Evolutionary conservation across 768 basidiomycete genomes (phyloP).

Genomic region (Guyanaporus albipodus): DNA sequence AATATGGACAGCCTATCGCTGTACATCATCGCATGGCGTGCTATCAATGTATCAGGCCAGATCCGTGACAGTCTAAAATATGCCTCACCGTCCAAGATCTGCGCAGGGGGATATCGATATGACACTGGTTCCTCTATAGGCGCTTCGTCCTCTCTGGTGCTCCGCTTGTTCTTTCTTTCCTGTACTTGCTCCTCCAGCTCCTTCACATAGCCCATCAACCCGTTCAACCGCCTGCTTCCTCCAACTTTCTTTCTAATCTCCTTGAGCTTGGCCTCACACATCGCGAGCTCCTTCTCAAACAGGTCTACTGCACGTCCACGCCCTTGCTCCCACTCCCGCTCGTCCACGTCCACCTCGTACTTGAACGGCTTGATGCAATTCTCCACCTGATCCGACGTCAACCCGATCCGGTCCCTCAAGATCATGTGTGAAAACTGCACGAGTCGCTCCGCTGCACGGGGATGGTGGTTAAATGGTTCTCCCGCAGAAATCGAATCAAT

Average conservation of each 20-base stretch:
- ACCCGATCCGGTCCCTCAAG: constrained; percentile 84
- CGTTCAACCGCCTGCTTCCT: constrained; percentile 72
- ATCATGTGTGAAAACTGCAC: constrained; percentile 92
- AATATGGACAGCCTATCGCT: constrained; percentile 76
- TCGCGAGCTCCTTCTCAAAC: constrained; percentile 76
- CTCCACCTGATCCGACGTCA: constrained; percentile 98
- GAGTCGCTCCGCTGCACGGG: constrained; percentile 82
- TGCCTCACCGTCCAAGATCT: constrained; percentile 82
- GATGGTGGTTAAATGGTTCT: constrained; percentile 92
- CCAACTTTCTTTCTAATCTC: constrained; percentile 89
- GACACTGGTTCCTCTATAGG: constrained; percentile 54
- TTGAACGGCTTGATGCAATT: constrained; percentile 99
- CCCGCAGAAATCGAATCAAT: constrained; percentile 86
- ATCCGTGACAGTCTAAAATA: background rate
- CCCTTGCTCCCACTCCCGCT: constrained; percentile 88
- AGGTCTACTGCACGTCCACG: constrained; percentile 69
- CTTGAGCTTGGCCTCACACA: constrained; percentile 84
- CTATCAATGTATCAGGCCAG: constrained; percentile 38
- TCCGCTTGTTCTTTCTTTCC: constrained; percentile 52
- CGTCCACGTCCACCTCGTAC: constrained; percentile 95
- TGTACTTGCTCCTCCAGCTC: constrained; percentile 74
- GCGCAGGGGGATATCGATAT: constrained; percentile 88
- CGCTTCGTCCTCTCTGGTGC: constrained; percentile 39
- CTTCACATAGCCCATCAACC: constrained; percentile 76
- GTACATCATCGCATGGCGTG: constrained; percentile 89